These are phyloP conservation scores for Saccharomycopsis hybrid DNA, from an alignment of 1,139 yeast species.

Conservation along the genomic window DNA sequence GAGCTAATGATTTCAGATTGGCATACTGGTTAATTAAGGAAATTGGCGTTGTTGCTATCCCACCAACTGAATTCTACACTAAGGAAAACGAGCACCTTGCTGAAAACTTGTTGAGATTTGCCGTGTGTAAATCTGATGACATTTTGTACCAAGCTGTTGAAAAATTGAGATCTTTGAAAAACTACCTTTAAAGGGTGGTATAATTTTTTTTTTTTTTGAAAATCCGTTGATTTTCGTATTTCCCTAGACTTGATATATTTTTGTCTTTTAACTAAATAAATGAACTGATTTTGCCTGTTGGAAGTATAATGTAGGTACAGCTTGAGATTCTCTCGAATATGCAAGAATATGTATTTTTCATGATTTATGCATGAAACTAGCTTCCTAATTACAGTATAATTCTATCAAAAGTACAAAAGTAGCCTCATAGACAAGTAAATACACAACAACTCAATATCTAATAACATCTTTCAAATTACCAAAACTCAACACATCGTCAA, in stretches of 20 bases:
- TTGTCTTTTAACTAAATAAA: too few relatives aligned
- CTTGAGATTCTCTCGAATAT: too few relatives aligned
- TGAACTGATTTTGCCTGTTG: too few relatives aligned
- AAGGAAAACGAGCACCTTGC: constrained; percentile 67
- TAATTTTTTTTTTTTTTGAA: too few relatives aligned
- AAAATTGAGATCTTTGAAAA: constrained; percentile 62
- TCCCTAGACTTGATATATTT: too few relatives aligned
- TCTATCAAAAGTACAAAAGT: too few relatives aligned
- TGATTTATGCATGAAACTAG: too few relatives aligned
- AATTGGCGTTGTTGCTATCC: constrained; percentile 91
- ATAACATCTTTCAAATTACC: constrained; percentile 73
- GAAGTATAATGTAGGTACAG: too few relatives aligned
- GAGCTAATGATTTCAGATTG: constrained; percentile 78
- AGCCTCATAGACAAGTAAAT: too few relatives aligned
- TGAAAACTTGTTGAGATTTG: constrained; percentile 84
- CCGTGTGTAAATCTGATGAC: constrained; percentile 88
- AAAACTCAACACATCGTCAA: constrained; percentile 76
- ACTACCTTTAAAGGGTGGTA: constrained; percentile 38
- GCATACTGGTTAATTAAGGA: constrained; percentile 93
- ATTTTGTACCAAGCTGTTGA: constrained; percentile 75
- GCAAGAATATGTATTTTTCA: too few relatives aligned
- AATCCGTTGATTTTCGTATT: too few relatives aligned
- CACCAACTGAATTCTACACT: constrained; percentile 88
- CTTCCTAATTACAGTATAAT: too few relatives aligned
- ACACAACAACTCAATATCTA: constrained; percentile 34